Conservation (phyloP, 768 basidiomycete species). For the Hericium coralloides region DNA sequence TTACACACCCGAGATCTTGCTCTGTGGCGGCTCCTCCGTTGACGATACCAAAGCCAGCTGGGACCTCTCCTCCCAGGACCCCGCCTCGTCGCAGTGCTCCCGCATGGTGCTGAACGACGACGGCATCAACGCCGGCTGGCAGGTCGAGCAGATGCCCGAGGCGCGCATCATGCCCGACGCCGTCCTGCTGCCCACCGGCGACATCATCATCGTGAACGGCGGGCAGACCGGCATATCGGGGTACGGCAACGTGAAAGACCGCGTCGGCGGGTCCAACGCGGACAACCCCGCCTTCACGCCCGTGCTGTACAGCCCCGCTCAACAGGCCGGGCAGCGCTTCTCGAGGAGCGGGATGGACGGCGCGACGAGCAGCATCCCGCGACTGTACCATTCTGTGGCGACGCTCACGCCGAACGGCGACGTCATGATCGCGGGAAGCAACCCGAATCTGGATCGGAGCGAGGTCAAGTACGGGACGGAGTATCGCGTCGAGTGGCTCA, state of each 20-base stretch:
- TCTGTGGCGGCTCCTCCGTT: conserved; percentile 70
- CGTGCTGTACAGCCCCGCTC: conserved; percentile 57
- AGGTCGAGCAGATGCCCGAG: conserved; percentile 65
- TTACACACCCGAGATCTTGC: conserved; percentile 59
- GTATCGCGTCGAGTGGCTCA: conserved; percentile 82
- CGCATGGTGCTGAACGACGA: conserved; percentile 55
- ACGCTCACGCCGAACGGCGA: conserved; percentile 64
- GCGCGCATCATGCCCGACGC: conserved; percentile 73
- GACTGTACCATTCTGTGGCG: conserved; percentile 80
- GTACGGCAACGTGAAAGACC: conserved; percentile 63
- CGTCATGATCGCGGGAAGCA: conserved; percentile 76
- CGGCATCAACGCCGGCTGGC: conserved; percentile 64
- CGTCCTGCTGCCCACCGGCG: conserved; percentile 72
- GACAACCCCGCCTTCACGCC: conserved; percentile 62
- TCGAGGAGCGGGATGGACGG: conserved; percentile 37
- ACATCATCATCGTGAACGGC: conserved; percentile 70
- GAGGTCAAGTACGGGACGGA: conserved; percentile 71
- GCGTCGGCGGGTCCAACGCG: conserved; percentile 72
- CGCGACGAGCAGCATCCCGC: conserved; percentile 55
- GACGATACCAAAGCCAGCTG: conserved; percentile 51
- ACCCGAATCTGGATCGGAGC: conserved; percentile 75
- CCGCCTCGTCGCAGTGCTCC: conserved; percentile 66
- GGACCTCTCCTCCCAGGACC: conserved; percentile 61
- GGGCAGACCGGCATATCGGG: conserved; percentile 67
- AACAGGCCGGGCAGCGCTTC: conserved; percentile 49